These are phyloP conservation scores for Eucalyptus urophylla DNA, from an alignment of 345 rosid species.

Conservation along the genomic window DNA sequence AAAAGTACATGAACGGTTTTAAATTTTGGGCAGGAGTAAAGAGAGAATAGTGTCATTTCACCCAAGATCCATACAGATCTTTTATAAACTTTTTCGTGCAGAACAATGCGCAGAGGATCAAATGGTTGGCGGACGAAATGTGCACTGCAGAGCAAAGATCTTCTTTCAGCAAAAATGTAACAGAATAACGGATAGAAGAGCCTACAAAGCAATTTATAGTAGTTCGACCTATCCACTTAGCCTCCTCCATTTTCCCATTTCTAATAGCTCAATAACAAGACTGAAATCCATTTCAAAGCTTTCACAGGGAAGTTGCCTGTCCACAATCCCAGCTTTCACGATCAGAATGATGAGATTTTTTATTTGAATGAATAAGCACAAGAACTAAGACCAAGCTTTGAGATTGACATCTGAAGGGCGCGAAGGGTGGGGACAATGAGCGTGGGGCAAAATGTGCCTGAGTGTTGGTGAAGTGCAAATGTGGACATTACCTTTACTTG, in stretches of 20 bases:
- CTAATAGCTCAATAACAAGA: too few species aligned
- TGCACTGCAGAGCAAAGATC: too few species aligned
- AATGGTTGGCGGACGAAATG: too few species aligned
- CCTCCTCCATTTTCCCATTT: too few species aligned
- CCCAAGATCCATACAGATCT: background rate
- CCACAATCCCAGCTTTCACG: background rate
- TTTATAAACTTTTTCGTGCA: background rate
- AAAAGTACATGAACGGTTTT: accelerated
- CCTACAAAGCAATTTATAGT: too few species aligned
- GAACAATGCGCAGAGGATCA: too few species aligned
- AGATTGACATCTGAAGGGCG: background rate
- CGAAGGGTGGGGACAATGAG: background rate
- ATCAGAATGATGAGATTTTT: background rate
- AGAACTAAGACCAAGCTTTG: too few species aligned
- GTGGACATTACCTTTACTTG: background rate
- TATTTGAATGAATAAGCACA: too few species aligned
- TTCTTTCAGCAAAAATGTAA: too few species aligned
- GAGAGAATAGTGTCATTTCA: background rate
- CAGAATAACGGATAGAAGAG: too few species aligned
- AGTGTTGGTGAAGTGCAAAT: background rate
- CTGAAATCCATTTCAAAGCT: too few species aligned
- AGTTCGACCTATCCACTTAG: too few species aligned
- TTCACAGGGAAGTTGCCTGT: background rate
- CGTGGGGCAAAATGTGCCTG: background rate
- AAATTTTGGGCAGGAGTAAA: background rate